Evolutionary conservation across 2,329 filamentous ascomycete genomes (phyloP), one percentile per base, ranked within the genome.

Genomic region (Tolypocladium guangdongense): DNA sequence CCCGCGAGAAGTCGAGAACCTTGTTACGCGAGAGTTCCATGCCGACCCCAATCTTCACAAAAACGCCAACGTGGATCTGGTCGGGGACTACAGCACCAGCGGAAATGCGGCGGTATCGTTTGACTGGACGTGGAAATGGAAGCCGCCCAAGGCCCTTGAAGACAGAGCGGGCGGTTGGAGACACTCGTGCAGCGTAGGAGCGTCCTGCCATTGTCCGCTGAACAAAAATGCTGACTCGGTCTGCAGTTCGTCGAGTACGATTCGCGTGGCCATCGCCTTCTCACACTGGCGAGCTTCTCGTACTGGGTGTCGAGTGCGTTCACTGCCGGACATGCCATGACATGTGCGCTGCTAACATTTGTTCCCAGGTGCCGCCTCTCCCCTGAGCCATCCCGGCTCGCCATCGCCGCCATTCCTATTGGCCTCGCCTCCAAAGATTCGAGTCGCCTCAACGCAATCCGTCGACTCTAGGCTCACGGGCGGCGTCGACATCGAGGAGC

Each of bases 41-140:
- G 90, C 92, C 59, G 90, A 99, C 65, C 93, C 93, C 1, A 99
- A 99, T 65, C 76, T 99, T 53, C 93, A 99, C 74, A 97, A 95
- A 68, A 97, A 96, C 66, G 81, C 90, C 52, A 97, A 97, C 66
- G 93, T 99, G 39, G 87, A 95, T 64, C 78, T 97, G 46, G 85
- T 99, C n/a, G 93, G 93, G 3, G 90, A 96, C 67, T 96, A 87
- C 66, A 80, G 82, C 3, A 99, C 93, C 0, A 83, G 80, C 35
- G 91, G 92, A n/a, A 88, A 77, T 63, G 76, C 86, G 7, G 92
- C 89, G 2, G 86, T 95, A 33, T 84, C 90, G 36, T 96, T 96
- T 66, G 87, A 92, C 59, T 99, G 92, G 90, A 85, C 86, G 8
- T 99, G 93, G 93, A 93, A 87, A 75, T 99, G 92, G 90, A 90